Evolutionary conservation across 2,329 filamentous ascomycete genomes (phyloP).

Genomic region (Penicillium sp.): DNA sequence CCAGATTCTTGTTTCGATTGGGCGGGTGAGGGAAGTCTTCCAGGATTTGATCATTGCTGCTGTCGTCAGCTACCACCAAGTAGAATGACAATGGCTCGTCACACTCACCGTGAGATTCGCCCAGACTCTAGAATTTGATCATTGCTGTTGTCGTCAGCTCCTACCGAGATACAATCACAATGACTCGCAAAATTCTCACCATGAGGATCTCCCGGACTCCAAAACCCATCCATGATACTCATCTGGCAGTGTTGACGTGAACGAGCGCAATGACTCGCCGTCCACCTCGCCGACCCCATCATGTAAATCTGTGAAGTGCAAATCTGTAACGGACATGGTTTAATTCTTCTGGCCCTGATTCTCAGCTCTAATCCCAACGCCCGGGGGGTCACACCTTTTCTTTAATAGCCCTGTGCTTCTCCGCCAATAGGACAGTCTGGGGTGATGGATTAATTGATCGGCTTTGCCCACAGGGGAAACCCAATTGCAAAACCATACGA

Average conservation of each 20-base stretch:
- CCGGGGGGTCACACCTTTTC: slow-evolving; percentile 1
- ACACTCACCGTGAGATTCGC: too few relatives aligned
- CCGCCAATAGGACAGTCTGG: slow-evolving; percentile 1
- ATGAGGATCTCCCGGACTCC: slow-evolving; percentile 17
- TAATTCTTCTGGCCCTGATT: slow-evolving; percentile 1
- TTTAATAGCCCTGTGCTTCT: slow-evolving; percentile 13
- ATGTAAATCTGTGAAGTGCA: slow-evolving; percentile 17
- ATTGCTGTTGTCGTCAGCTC: too few relatives aligned
- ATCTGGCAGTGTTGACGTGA: slow-evolving; percentile 16
- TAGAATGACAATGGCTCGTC: too few relatives aligned
- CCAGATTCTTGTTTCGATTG: slow-evolving; percentile 11
- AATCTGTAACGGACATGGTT: slow-evolving; percentile 1
- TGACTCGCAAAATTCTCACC: slow-evolving; percentile 3
- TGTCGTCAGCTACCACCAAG: too few relatives aligned
- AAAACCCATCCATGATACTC: slow-evolving; percentile 25
- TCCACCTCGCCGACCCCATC: slow-evolving; percentile 15
- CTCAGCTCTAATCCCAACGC: background rate
- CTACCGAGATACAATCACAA: too few relatives aligned
- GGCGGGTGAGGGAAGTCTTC: slow-evolving; percentile 27
- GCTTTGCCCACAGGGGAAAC: slow-evolving; percentile 2
- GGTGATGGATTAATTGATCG: slow-evolving; percentile 24
- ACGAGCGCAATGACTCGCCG: slow-evolving; percentile 20
- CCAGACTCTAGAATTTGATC: too few relatives aligned
- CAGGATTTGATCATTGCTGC: slow-evolving; percentile 22
- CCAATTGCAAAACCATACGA: slow-evolving; percentile 6